These are phyloP conservation scores for Acephala macrosclerotiorum DNA, from an alignment of 2,329 filamentous ascomycete genomes.

Conservation along the genomic window DNA sequence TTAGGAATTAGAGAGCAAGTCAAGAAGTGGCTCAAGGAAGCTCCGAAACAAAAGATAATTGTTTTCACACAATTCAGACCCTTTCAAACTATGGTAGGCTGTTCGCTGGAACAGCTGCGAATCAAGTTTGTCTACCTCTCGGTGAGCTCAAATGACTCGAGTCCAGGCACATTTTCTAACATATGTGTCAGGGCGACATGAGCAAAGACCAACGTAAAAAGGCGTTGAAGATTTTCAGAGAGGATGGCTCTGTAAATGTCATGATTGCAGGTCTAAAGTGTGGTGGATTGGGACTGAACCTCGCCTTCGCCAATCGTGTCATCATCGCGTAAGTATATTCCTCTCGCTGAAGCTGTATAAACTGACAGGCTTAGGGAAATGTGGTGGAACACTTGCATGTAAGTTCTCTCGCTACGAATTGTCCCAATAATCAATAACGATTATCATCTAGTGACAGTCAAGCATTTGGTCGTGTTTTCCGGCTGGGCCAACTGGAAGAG, in stretches of 20 bases:
- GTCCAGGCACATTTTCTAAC: not conserved
- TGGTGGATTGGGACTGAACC: slow-evolving; percentile 59
- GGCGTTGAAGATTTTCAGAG: slow-evolving; percentile 52
- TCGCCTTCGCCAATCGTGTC: slow-evolving; percentile 56
- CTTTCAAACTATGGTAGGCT: slow-evolving; percentile 55
- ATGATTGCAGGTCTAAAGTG: slow-evolving; percentile 60
- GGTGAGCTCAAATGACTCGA: not conserved
- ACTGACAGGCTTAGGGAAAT: slow-evolving; percentile 16
- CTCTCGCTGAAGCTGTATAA: too few relatives aligned
- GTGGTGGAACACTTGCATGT: slow-evolving; percentile 20
- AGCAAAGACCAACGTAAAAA: slow-evolving; percentile 49
- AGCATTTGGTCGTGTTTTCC: slow-evolving; percentile 62
- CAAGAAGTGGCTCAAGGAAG: slow-evolving; percentile 48
- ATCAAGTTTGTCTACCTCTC: slow-evolving; percentile 49
- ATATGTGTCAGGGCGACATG: slow-evolving; percentile 58
- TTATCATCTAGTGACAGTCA: slow-evolving; percentile 66
- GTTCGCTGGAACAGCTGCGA: slow-evolving; percentile 53
- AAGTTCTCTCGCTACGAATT: not conserved
- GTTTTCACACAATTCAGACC: slow-evolving; percentile 64
- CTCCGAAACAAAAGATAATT: slow-evolving; percentile 59
- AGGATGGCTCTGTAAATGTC: slow-evolving; percentile 42
- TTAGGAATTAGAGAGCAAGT: slow-evolving; percentile 40
- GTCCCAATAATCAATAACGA: not conserved
- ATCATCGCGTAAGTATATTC: slow-evolving; percentile 42
- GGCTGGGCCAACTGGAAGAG: slow-evolving; percentile 67